Evolutionary conservation across 768 basidiomycete species (phyloP), one percentile per base, ranked within the genome.

Genomic region (Boletus barrowsii): DNA sequence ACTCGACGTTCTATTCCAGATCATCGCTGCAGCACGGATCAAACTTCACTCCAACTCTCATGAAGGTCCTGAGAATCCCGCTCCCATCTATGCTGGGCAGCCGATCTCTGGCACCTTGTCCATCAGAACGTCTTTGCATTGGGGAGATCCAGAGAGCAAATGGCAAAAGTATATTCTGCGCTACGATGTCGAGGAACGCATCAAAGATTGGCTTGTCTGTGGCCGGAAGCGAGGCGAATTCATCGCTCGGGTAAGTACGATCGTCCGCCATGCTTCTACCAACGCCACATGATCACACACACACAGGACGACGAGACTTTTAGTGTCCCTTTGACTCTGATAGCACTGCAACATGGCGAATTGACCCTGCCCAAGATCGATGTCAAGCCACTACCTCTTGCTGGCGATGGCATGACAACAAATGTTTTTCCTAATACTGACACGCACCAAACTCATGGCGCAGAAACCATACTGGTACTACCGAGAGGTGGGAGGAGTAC

Each of bases 141-240:
- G 93, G 93, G 79, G 85, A 32, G 74, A 78, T 7, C 73, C 62
- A 59, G 68, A 77, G 53, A 67, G 68, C 32, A 71, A 79, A 64
- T 60, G 68, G 29, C 71, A 68, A 20, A 70, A 68, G 50, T 87
- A 85, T 65, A 63, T 71, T 39, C 77, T 95, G 71, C 80, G 86
- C 36, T 98, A 88, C 64, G 90, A 94, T 58, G 77, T 97, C 15
- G 84, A 90, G 53, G 90, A 93, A 59, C 79, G 84, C 69, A 79
- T 84, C 17, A 84, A 83, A 46, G 88, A 91, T 59, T 98, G 95
- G 95, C 76, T 97, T 4, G 83, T 98, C 10, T 89, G 91, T 56
- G 95, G 95, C 10, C 79, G 80, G 40, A 96, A 94, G 72, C 83
- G 88, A 49, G 94, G 93, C 1, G 88, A 89, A 60, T 95, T 91